Base-by-base conservation (phyloP, 148 eudicot genomes). In the Arctostaphylos glauca region DNA sequence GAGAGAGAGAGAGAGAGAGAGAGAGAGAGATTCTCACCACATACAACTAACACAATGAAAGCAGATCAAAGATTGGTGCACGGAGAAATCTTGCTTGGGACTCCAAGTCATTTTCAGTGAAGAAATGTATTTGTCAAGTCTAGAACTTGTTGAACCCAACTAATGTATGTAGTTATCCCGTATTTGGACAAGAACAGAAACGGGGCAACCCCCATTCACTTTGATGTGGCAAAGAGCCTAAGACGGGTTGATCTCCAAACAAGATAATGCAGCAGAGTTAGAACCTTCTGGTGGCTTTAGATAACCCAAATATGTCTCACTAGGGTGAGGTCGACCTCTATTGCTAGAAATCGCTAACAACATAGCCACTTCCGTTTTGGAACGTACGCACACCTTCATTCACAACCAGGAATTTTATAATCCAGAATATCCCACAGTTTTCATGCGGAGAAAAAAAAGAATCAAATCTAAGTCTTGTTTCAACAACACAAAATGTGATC, bases 231-330 rank as follows among this genome's bases (percentile, higher is more conserved):
- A 18, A 60, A 60, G 25, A 21, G 25, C 31, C 67, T 60, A 9
- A 19, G 25, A 55, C 14, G 19, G 16, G 15, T 55, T 55, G 67
- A 60, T n/a, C 67, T 21, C 23, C 67, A 60, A 60, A 5, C 67
- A 60, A 60, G 25, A 9, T 21, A 60, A 60, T 9, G 3, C 67
- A 60, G 31, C 25, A 7, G 10, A 60, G 67, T 16, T 60, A n/a
- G 23, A 60, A 21, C 67, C 67, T 60, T 19, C 67, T 60, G 31
- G 67, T 60, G 67, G 67, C 67, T 60, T n/a, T n/a, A 60, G 67
- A 60, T 6, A 60, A 60, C 23, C 67, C 67, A 23, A 60, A 60
- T n/a, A 19, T 18, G 23, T 60, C 25, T 31, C 67, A 16, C 16
- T 14, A 55, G 15, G 16, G 59, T 5, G 59, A 55, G 59, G 59